Base-by-base conservation (phyloP, 768 basidiomycete genomes). In the Crucibulum laeve region DNA sequence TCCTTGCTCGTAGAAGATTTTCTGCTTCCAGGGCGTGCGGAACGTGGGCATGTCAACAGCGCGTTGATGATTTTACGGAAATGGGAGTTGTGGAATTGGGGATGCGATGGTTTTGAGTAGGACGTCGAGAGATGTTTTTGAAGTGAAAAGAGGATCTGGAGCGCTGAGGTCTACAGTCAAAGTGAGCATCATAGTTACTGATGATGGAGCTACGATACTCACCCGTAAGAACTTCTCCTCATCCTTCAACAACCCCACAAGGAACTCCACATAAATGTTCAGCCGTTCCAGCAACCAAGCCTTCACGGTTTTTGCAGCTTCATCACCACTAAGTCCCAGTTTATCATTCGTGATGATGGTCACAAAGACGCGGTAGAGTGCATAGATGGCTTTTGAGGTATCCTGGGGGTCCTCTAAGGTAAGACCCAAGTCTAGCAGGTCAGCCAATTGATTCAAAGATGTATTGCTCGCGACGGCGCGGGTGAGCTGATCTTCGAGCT, bases 251-350 rank as follows among this genome's bases (percentile, higher is more conserved):
- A 94, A 60, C 1, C 82, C 78, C 13, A 72, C 73, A 38, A 96
- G 68, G 38, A 87, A 73, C 23, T 79, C 75, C 34, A 82, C 74
- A 61, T 85, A 97, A 2, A 73, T 65, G 41, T 84, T 76, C 39
- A 94, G 66, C 33, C 82, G 71, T 47, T 84, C 89, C 72, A 80
- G 80, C 39, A 93, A 64, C 94, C 94, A 97, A 19, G 71, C 68
- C 49, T 83, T 79, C 5, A 92, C 87, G 14, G 76, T 70, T 52
- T 79, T 79, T 30, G 77, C 74, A 13, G 74, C 76, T 21, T 79
- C 81, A 25, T 77, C 68, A 13, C 70, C 71, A 21, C 68, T 65
- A 25, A 65, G 42, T 25, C 68, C 68, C 11, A 91, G 64, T 49
- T 81, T 79, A 2, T 81, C 77, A 23, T 71, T 71, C 3, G 71